Evolutionary conservation across 163 green algal species (phyloP).

Genomic region (Scenedesmus sp.): DNA sequence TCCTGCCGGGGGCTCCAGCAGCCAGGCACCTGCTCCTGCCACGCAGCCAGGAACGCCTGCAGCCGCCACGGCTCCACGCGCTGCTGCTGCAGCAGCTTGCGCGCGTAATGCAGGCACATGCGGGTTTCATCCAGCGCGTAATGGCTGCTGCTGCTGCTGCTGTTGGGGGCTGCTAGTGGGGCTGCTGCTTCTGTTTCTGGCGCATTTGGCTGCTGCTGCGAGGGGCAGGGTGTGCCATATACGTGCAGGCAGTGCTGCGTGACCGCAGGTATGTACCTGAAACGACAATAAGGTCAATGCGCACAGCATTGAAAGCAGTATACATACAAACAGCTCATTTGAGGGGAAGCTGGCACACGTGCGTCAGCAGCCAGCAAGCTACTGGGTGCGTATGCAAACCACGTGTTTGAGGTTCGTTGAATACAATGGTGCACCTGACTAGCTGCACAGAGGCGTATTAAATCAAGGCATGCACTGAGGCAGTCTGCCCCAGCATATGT

Average conservation of each 20-base stretch:
- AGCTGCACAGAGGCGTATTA: too few relatives aligned
- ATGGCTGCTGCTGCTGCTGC: background rate
- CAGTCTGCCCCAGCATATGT: background rate
- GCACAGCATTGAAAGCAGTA: background rate
- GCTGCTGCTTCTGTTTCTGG: slow-evolving; percentile 23
- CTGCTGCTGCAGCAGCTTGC: slow-evolving; percentile 57
- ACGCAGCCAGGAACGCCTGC: slow-evolving; percentile 64
- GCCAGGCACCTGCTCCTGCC: slow-evolving; percentile 62
- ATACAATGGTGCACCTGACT: too few relatives aligned
- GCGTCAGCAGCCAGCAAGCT: background rate
- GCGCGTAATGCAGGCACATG: slow-evolving; percentile 71
- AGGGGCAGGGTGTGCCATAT: slow-evolving; percentile 48
- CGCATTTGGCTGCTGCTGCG: background rate
- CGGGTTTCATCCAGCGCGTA: slow-evolving; percentile 50
- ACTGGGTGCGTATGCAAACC: too few relatives aligned
- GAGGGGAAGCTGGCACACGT: background rate
- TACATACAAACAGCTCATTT: background rate
- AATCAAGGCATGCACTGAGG: background rate
- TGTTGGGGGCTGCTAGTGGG: slow-evolving; percentile 7
- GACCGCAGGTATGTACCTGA: slow-evolving; percentile 41
- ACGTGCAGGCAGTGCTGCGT: slow-evolving; percentile 67
- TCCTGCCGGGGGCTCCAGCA: slow-evolving; percentile 26
- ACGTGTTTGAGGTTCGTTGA: too few relatives aligned
- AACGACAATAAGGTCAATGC: background rate
- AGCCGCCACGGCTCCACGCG: slow-evolving; percentile 39